These are phyloP conservation scores for Aspergillus funiculosus DNA, from an alignment of 495 filamentous ascomycete species.

Conservation along the genomic window DNA sequence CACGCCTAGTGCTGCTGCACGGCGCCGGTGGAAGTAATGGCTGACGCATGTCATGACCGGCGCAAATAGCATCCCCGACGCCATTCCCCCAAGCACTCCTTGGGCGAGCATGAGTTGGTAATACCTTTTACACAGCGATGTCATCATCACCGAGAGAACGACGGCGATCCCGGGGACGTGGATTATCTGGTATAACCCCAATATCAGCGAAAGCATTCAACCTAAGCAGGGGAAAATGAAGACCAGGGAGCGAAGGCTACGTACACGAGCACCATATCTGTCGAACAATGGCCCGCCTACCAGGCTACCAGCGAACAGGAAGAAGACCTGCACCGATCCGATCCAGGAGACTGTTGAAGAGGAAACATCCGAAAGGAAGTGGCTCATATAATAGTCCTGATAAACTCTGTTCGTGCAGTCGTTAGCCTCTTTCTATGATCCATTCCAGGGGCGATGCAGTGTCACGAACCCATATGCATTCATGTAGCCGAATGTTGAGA, in stretches of 20 bases:
- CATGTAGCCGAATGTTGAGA: conserved; percentile 46
- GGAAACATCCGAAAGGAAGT: conserved; percentile 16
- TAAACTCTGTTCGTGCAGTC: no score
- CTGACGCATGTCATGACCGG: conserved; percentile 27
- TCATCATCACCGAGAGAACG: conserved; percentile 43
- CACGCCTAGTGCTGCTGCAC: conserved; percentile 33
- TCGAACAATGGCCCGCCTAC: conserved; percentile 29
- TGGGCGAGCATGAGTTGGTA: conserved; percentile 24
- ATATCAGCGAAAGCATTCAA: background rate
- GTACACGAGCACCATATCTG: conserved; percentile 18
- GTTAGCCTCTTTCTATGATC: no score
- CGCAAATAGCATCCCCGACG: conserved; percentile 10
- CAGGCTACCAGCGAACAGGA: conserved; percentile 23
- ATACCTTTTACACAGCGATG: conserved; percentile 34
- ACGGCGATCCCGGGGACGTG: conserved; percentile 10
- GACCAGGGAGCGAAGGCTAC: background rate
- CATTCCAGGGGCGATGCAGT: no score
- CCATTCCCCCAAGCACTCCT: conserved; percentile 18
- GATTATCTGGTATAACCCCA: conserved; percentile 13
- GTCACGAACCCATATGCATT: conserved; percentile 21
- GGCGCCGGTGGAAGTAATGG: conserved; percentile 33
- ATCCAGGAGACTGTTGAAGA: conserved; percentile 40
- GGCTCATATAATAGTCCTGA: conserved; percentile 26
- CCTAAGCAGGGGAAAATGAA: background rate
- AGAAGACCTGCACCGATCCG: conserved; percentile 33